Percentiles rank a stretch among this genome's conserved stretches.
Conservation (phyloP, 495 filamentous ascomycete genomes). For the Aspergillus affinis region DNA sequence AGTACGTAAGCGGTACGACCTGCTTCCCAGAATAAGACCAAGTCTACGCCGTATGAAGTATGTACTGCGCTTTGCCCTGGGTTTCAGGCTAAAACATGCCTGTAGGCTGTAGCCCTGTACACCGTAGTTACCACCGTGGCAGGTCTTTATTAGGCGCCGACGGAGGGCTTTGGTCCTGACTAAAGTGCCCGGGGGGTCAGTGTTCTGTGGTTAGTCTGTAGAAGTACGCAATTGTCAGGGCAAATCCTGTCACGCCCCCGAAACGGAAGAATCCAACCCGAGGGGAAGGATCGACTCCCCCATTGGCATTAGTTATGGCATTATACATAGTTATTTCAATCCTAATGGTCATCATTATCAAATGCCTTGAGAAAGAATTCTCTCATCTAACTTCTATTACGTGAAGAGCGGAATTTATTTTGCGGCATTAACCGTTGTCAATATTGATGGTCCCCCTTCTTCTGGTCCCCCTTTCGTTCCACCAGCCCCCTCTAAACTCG, state of each 20-base stretch:
- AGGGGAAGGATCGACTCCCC: too few relatives aligned
- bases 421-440: not conserved
- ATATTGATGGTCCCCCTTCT: not conserved
- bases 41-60: not conserved
- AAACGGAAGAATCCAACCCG: too few relatives aligned
- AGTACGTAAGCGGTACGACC: constrained; percentile 13
- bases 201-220: too few relatives aligned
- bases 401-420: not conserved
- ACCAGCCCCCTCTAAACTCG: not conserved
- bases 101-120: too few relatives aligned
- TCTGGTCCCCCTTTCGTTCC: not conserved
- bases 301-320: not conserved
- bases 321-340: not conserved
- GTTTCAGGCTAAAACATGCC: constrained; percentile 6
- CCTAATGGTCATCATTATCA: not conserved
- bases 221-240: too few relatives aligned
- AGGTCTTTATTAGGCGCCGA: not conserved
- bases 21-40: not conserved
- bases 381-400: not conserved
- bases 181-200: too few relatives aligned
- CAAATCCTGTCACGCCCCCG: not conserved
- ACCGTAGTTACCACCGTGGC: not conserved
- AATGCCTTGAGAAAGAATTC: not conserved
- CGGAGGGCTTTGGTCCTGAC: too few relatives aligned
- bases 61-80: not conserved